These are phyloP conservation scores for Mycosphaerella arachidis DNA, from an alignment of 2,329 filamentous ascomycete species.

Conservation along the genomic window DNA sequence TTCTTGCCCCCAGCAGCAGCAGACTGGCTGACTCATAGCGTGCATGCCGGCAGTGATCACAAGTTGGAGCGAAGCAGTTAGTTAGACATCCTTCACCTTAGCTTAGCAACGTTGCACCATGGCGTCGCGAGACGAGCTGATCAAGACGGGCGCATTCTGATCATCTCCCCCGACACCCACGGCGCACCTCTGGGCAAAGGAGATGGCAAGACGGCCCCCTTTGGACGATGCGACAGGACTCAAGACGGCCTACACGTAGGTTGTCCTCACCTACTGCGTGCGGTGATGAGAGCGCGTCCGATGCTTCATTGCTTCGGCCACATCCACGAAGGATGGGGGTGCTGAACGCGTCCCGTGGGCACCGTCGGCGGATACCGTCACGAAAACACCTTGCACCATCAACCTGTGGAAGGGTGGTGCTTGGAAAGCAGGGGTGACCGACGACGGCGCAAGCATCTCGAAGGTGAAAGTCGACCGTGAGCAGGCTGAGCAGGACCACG, in stretches of 20 bases:
- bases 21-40: too few species aligned
- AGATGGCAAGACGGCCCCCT: conserved; percentile 28
- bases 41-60: too few species aligned
- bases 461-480: conserved; percentile 7
- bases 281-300: conserved; percentile 44
- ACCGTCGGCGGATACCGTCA: conserved; percentile 2
- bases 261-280: conserved; percentile 44
- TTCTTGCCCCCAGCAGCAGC: too few species aligned
- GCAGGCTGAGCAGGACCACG: conserved; percentile 26
- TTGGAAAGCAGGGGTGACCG: conserved; percentile 6
- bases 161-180: conserved; percentile 20
- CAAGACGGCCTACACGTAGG: conserved; percentile 34
- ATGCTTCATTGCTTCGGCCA: conserved; percentile 55
- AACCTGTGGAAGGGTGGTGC: conserved; percentile 9
- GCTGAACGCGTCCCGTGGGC: conserved; percentile 51
- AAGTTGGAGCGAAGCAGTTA: too few species aligned
- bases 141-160: conserved; percentile 13
- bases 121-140: background rate
- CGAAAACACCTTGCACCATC: conserved; percentile 1
- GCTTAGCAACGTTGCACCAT: background rate
- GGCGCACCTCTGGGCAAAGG: conserved; percentile 2
- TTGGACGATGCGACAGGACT: conserved; percentile 26
- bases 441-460: conserved; percentile 4
- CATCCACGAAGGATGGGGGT: conserved; percentile 59
- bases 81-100: too few species aligned